phyloP scores from a whole-genome alignment of 192 early-diverging fungal genomes.

The Coemansia erecta region DNA sequence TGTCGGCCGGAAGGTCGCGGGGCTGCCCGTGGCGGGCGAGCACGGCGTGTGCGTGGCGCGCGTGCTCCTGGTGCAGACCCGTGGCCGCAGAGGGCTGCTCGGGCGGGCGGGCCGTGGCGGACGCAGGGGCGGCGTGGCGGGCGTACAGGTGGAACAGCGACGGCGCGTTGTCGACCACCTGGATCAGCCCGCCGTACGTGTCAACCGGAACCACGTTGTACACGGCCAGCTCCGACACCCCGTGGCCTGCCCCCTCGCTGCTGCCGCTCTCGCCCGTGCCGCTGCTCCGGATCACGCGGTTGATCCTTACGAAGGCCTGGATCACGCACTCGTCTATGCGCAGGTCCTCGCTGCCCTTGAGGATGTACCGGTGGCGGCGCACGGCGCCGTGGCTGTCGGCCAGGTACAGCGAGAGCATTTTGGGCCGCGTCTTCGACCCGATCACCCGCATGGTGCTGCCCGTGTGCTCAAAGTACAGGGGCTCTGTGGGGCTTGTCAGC shows the following conservation, averaged over 20 bases:
- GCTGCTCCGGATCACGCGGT: constrained; percentile 13
- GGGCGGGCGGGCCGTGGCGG: no score
- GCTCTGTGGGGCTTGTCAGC: constrained; percentile 26
- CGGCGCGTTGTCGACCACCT: constrained; percentile 80
- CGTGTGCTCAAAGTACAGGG: constrained; percentile 21
- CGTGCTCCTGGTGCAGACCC: constrained; percentile 19
- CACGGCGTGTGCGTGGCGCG: constrained; percentile 8
- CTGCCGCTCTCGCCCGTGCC: neutral
- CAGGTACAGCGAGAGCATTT: constrained; percentile 65
- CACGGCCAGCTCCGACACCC: constrained; percentile 1
- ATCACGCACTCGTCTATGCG: constrained; percentile 91
- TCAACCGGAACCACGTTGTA: constrained; percentile 78
- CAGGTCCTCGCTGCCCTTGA: constrained; percentile 92
- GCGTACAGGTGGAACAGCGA: constrained; percentile 61
- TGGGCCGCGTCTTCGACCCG: constrained; percentile 83
- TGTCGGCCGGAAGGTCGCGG: constrained; percentile 2
- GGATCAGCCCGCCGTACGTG: constrained; percentile 83
- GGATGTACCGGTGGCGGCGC: constrained; percentile 65
- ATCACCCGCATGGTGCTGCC: constrained; percentile 22
- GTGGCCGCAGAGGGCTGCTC: neutral
- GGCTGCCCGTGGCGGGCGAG: constrained; percentile 6
- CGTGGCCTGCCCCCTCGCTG: no score
- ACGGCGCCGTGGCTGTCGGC: constrained; percentile 52
- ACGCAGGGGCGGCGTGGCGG: constrained; percentile 1
- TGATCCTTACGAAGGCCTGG: constrained; percentile 56